Evolutionary conservation across 2,329 filamentous ascomycete species (phyloP).

Genomic region (Xylariomycetidae sp.): DNA sequence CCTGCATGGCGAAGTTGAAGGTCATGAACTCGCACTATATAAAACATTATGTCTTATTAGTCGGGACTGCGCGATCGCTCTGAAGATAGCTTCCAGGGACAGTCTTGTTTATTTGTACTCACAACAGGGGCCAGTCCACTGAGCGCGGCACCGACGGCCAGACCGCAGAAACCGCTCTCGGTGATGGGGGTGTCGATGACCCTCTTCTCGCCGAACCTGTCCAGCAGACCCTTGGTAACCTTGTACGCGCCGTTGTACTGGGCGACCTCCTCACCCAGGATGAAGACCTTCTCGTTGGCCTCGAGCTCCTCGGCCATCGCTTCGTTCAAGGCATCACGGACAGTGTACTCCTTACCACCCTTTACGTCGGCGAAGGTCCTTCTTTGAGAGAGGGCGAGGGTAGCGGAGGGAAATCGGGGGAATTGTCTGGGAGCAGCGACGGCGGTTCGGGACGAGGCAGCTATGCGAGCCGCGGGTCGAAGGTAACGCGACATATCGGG

Average conservation of each 20-base stretch:
- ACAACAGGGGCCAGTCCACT: slow-evolving; percentile 92
- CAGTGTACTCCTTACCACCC: slow-evolving; percentile 82
- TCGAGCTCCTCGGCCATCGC: slow-evolving; percentile 97
- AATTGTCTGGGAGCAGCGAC: slow-evolving; percentile 33
- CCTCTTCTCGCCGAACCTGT: slow-evolving; percentile 95
- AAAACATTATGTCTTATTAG: slow-evolving; percentile 5
- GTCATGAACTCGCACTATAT: slow-evolving; percentile 98
- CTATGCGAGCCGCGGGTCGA: slow-evolving; percentile 46
- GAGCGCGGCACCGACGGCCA: slow-evolving; percentile 90
- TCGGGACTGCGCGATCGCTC: not conserved
- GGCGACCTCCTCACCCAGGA: slow-evolving; percentile 96
- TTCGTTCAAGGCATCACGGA: slow-evolving; percentile 96
- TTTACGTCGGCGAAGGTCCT: slow-evolving; percentile 52
- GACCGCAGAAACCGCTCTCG: slow-evolving; percentile 89
- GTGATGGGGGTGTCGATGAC: slow-evolving; percentile 99
- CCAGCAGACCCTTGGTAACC: slow-evolving; percentile 94
- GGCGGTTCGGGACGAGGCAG: slow-evolving; percentile 35
- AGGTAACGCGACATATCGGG: slow-evolving; percentile 52
- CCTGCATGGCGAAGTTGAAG: slow-evolving; percentile 99
- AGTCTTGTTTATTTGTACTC: slow-evolving; percentile 38
- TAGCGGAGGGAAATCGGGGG: slow-evolving; percentile 30
- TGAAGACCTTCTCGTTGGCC: slow-evolving; percentile 87
- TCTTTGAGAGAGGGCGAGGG: slow-evolving; percentile 39
- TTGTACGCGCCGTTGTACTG: slow-evolving; percentile 99
- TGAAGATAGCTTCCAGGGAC: not conserved